Evolutionary conservation across 176 grass and related monocot species (phyloP).

Genomic region (Eleusine coracana): DNA sequence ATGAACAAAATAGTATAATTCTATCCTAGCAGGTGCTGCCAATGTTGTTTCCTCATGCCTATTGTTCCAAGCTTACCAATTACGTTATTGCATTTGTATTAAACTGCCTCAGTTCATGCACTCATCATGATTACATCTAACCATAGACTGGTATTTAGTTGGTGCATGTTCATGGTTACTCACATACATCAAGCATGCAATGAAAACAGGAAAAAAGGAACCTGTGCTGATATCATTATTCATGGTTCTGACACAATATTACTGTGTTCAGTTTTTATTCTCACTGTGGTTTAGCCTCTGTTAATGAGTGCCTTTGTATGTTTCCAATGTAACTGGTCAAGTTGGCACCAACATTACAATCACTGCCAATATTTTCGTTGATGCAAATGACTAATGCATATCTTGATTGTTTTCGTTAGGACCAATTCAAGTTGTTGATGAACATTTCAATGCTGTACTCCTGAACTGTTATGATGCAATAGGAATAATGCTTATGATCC

Average conservation of each 20-base stretch:
- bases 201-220: not conserved
- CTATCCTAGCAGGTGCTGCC: not conserved
- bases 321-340: not conserved
- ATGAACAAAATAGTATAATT: not conserved
- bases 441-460: conserved; percentile 86
- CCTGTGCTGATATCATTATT: not conserved
- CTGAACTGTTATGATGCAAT: conserved; percentile 94
- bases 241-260: not conserved
- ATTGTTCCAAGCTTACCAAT: not conserved
- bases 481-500: conserved; percentile 99
- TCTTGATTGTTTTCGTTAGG: conserved; percentile 53
- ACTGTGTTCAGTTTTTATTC: conserved; percentile 20
- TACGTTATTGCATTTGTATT: conserved; percentile 28
- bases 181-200: not conserved
- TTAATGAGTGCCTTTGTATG: not conserved
- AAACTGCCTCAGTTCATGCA: not conserved
- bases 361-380: conserved; percentile 3
- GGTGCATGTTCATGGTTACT: conserved; percentile 5
- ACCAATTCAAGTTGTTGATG: conserved; percentile 96
- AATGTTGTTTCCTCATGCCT: not conserved
- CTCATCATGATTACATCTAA: not conserved
- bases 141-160: not conserved
- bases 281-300: conserved; percentile 8
- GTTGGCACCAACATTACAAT: not conserved
- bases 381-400: not conserved